These are phyloP conservation scores for Chrysoporthe puriensis DNA, from an alignment of 2,329 filamentous ascomycete species.

Conservation along the genomic window DNA sequence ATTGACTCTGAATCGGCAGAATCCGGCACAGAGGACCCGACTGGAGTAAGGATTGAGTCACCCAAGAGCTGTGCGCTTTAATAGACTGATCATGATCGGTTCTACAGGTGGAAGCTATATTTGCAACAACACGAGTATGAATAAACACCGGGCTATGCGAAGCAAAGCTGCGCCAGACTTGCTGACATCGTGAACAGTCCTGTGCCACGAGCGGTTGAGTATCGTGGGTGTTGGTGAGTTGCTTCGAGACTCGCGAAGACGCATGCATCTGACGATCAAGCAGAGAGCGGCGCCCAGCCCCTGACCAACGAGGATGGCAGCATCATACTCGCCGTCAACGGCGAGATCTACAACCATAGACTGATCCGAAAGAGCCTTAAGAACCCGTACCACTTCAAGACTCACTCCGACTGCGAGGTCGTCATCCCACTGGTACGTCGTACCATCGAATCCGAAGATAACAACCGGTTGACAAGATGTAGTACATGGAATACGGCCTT, in stretches of 20 bases:
- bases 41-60: conserved; percentile 77
- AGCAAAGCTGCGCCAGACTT: conserved; percentile 15
- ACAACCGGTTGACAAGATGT: conserved; percentile 10
- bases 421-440: conserved; percentile 88
- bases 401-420: conserved; percentile 96
- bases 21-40: conserved; percentile 96
- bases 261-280: conserved; percentile 32
- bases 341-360: conserved; percentile 99
- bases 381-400: conserved; percentile 93
- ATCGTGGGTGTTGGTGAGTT: conserved; percentile 92
- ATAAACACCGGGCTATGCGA: background rate
- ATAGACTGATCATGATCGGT: conserved; percentile 20
- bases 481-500: conserved; percentile 92
- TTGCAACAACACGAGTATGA: conserved; percentile 86
- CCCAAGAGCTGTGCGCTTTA: conserved; percentile 31
- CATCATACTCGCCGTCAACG: conserved; percentile 94
- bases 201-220: conserved; percentile 95
- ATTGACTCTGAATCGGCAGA: conserved; percentile 56
- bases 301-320: conserved; percentile 88
- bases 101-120: conserved; percentile 80
- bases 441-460: background rate
- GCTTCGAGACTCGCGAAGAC: conserved; percentile 20
- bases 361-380: conserved; percentile 87
- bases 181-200: conserved; percentile 60
- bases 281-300: conserved; percentile 94